Conservation (phyloP, 306 rosid genomes). For the Boehmeria nivea region DNA sequence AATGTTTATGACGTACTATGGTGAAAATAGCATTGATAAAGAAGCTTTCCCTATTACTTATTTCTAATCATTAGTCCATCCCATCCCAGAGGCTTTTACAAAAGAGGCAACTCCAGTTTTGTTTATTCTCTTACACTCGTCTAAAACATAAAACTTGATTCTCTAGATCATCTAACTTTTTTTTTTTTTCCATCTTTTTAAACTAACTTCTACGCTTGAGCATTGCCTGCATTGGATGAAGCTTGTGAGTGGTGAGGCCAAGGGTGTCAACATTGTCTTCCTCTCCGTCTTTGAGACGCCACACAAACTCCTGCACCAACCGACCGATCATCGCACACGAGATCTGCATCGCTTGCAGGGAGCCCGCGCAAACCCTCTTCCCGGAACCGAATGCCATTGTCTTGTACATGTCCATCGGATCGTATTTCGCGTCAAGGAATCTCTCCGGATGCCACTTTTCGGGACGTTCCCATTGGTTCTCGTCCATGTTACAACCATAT, state of each 20-base stretch:
- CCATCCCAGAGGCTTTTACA: no score
- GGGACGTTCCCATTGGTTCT: constrained; percentile 61
- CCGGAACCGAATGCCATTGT: constrained; percentile 98
- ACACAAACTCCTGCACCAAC: constrained; percentile 70
- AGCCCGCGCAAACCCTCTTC: constrained; percentile 85
- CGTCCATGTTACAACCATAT: constrained; percentile 91
- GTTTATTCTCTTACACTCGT: no score
- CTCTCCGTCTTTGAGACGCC: constrained; percentile 64
- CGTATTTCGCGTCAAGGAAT: constrained; percentile 62
- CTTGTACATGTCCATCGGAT: constrained; percentile 57
- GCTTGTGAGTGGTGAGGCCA: constrained; percentile 80
- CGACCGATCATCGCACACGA: constrained; percentile 58
- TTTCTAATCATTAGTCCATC: no score
- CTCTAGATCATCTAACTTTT: no score
- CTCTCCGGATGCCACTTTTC: constrained; percentile 80
- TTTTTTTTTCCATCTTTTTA: no score
- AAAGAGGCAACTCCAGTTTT: no score
- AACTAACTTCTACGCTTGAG: constrained; percentile 39
- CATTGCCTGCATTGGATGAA: constrained; percentile 51
- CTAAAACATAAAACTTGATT: no score
- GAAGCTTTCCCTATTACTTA: no score
- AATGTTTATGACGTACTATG: no score
- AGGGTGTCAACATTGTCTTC: constrained; percentile 68
- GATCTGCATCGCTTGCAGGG: constrained; percentile 70
- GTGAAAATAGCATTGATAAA: no score